Base-by-base conservation (phyloP, 495 filamentous ascomycete genomes). In the Penicillium pancosmium region DNA sequence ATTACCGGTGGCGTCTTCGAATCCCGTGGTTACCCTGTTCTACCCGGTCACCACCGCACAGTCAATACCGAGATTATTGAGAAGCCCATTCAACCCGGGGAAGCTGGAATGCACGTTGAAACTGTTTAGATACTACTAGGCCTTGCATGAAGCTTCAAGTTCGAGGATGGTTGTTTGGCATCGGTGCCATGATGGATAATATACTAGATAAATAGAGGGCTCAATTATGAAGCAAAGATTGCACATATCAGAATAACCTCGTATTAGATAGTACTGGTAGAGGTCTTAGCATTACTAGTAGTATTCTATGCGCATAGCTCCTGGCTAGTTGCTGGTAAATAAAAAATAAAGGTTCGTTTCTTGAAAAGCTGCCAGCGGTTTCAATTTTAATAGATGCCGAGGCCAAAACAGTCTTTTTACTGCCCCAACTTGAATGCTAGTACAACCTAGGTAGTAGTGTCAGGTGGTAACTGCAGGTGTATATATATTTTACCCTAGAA, bases 1-100 rank as follows among this genome's bases (percentile, higher is more conserved):
- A 49, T 74, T n/a, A 76, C 73, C 1, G 73, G 73, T 8, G 73
- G 73, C 18, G 73, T 76, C 5, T 71, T 67, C 23, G 55, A 62
- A 35, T 66, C 70, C 2, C 66, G 69, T 36, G 73, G 73, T 4
- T 48, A 40, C 25, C 60, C 66, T 9, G 61, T 67, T 5, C 19
- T 13, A 4, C 66, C 66, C 12, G 60, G 61, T 7, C 48, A 62
- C 23, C 66, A 69, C 41, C 41, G 41, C 41, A 44, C 41, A 44
- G n/a, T 44, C n/a, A 44, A 44, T 44, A 44, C 41, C 3, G 41
- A 44, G 7, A 19, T 18, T 18, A 19, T 44, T 3, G 41, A 44
- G 16, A 44, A 44, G 41, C 41, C 3, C n/a, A 18, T 19, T 1
- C 41, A 44, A 10, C 36, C 8, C 10, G 41, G 16, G 15, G 41